Percentiles rank a stretch among this genome's conserved stretches.
Evolutionary conservation across 177 flowering plant genomes (phyloP).

Genomic region (Vitis hybrid): DNA sequence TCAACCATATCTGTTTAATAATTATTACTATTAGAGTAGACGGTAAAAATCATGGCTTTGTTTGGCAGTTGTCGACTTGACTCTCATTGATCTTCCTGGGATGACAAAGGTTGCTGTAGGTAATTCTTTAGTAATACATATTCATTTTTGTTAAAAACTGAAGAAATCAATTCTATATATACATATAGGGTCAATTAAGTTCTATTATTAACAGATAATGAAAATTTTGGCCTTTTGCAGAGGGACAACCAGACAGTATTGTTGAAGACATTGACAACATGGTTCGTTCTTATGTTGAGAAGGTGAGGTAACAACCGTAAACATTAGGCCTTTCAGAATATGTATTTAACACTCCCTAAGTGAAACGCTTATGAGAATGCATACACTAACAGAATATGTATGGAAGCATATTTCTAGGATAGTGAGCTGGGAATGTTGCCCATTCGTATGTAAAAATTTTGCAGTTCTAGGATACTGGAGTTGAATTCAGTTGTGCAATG

Average conservation of each 20-base stretch:
- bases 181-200: too few relatives aligned
- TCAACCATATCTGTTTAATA: too few relatives aligned
- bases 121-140: constrained; percentile 22
- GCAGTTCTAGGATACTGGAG: too few relatives aligned
- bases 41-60: constrained; percentile 6
- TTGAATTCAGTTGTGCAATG: too few relatives aligned
- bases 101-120: constrained; percentile 98
- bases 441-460: too few relatives aligned
- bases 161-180: neutral
- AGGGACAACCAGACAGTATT: constrained; percentile 89
- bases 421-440: too few relatives aligned
- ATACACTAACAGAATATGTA: too few relatives aligned
- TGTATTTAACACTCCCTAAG: too few relatives aligned
- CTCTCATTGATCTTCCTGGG: constrained; percentile 97
- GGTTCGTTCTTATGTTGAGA: constrained; percentile 93
- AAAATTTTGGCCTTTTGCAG: constrained; percentile 39
- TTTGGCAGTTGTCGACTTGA: constrained; percentile 87
- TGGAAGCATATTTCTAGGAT: too few relatives aligned
- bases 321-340: too few relatives aligned
- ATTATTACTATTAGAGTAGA: neutral
- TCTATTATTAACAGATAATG: neutral
- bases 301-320: constrained; percentile 39
- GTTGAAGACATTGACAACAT: constrained; percentile 91
- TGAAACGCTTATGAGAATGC: too few relatives aligned
- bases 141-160: neutral